Conservation (phyloP, 192 early-diverging fungal species). For the Backusella westeae region DNA sequence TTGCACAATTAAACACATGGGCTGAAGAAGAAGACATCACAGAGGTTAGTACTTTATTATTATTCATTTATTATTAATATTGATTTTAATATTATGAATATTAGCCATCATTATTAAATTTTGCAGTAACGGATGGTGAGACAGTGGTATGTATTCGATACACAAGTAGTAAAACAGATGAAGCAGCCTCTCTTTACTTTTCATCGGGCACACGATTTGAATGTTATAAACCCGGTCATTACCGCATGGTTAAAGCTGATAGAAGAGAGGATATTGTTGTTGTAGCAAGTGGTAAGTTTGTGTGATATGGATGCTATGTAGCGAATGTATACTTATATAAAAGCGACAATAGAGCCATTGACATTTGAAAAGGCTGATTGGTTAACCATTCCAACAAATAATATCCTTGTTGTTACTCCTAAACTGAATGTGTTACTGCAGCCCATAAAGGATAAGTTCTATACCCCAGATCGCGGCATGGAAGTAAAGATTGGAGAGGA, state of each 20-base stretch:
- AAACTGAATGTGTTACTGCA: constrained; percentile 72
- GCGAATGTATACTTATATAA: neutral
- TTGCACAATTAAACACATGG: constrained; percentile 72
- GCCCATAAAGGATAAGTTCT: constrained; percentile 70
- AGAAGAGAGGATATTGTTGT: constrained; percentile 82
- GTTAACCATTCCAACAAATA: constrained; percentile 77
- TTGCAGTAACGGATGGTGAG: constrained; percentile 81
- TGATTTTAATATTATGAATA: neutral
- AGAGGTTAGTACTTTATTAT: constrained; percentile 19
- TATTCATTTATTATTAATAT: neutral
- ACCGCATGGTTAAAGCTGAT: constrained; percentile 67
- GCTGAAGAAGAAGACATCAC: constrained; percentile 59
- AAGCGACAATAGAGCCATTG: constrained; percentile 55
- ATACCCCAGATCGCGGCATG: constrained; percentile 42
- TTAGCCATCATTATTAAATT: constrained; percentile 71
- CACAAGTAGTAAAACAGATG: constrained; percentile 62
- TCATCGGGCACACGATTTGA: constrained; percentile 76
- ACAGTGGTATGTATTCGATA: constrained; percentile 76
- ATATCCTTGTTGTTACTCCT: constrained; percentile 70
- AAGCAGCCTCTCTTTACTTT: constrained; percentile 76
- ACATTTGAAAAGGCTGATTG: constrained; percentile 82
- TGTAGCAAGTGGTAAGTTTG: constrained; percentile 52
- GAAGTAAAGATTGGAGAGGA: constrained; percentile 20
- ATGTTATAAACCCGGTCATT: constrained; percentile 62
- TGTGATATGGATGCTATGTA: neutral